Conservation (phyloP, 306 rosid species). For the apple (Malus domestica) region DNA sequence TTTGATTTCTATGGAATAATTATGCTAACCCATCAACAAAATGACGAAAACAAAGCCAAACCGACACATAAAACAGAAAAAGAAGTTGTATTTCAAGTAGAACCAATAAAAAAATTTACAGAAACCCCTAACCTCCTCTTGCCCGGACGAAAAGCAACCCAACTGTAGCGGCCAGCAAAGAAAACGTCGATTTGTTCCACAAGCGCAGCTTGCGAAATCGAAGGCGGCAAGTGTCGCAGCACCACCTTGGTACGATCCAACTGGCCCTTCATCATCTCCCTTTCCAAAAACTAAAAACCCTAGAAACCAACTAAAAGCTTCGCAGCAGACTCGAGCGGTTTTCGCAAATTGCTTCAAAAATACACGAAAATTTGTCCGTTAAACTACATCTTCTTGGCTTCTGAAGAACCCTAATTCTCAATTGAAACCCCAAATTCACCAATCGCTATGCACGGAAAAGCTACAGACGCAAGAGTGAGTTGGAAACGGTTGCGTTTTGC, state of each 20-base stretch:
- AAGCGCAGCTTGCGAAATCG: constrained; percentile 40
- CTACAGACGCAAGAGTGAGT: neutral
- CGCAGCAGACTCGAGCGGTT: neutral
- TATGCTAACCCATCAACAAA: neutral
- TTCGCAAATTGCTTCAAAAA: neutral
- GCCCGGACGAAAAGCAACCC: constrained; percentile 53
- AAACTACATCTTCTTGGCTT: constrained; percentile 39
- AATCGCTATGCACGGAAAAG: constrained; percentile 2
- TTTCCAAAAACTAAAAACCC: constrained; percentile 22
- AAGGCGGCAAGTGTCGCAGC: constrained; percentile 69
- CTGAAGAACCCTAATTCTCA: constrained; percentile 32
- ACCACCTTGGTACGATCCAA: constrained; percentile 76
- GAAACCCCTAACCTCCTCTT: constrained; percentile 31
- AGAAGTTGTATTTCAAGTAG: neutral
- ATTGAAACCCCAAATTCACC: constrained; percentile 30
- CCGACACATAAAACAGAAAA: neutral
- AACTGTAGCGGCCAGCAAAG: constrained; percentile 58
- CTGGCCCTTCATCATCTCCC: constrained; percentile 32
- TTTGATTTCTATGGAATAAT: neutral
- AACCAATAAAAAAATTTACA: neutral
- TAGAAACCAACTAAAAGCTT: neutral
- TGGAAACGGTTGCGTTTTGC: neutral
- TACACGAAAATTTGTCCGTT: neutral
- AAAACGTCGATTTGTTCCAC: constrained; percentile 38
- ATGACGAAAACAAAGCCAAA: neutral